These are phyloP conservation scores for Aspergillus sclerotiicarbonarius DNA, from an alignment of 495 filamentous ascomycete species.

Conservation along the genomic window DNA sequence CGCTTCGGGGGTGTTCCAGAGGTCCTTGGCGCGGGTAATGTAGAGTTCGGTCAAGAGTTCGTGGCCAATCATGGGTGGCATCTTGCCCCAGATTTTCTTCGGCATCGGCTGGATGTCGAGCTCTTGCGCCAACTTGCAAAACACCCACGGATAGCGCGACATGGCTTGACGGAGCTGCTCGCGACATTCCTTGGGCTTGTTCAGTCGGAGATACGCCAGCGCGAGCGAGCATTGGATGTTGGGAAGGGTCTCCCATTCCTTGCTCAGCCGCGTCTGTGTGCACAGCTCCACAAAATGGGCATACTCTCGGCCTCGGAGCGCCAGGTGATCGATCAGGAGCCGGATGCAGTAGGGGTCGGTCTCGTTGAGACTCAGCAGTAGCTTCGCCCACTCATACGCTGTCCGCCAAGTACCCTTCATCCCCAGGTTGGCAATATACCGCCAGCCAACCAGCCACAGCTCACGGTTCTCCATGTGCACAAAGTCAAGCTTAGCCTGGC, in stretches of 20 bases:
- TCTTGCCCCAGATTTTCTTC: constrained; percentile 74
- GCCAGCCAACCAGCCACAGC: constrained; percentile 84
- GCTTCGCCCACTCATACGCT: constrained; percentile 87
- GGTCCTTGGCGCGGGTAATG: constrained; percentile 72
- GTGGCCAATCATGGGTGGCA: constrained; percentile 65
- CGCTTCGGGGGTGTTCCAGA: constrained; percentile 84
- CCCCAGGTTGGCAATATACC: constrained; percentile 77
- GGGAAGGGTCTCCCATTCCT: constrained; percentile 47
- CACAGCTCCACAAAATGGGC: constrained; percentile 72
- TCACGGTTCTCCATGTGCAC: constrained; percentile 80
- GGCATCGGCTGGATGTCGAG: constrained; percentile 71
- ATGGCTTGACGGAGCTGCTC: constrained; percentile 64
- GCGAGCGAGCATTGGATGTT: constrained; percentile 72
- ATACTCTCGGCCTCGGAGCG: constrained; percentile 74
- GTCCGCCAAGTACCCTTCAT: constrained; percentile 94
- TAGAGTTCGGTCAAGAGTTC: constrained; percentile 77
- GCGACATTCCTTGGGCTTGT: constrained; percentile 62
- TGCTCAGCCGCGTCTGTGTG: constrained; percentile 53
- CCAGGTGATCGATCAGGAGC: constrained; percentile 77
- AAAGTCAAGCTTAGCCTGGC: constrained; percentile 78
- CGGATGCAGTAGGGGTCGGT: constrained; percentile 80
- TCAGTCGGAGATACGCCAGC: constrained; percentile 69
- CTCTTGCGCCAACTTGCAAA: constrained; percentile 70
- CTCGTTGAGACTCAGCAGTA: constrained; percentile 74
- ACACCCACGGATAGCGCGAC: constrained; percentile 75